Conservation (phyloP, 331 rosid genomes). For the Erythrophleum ivorense region DNA sequence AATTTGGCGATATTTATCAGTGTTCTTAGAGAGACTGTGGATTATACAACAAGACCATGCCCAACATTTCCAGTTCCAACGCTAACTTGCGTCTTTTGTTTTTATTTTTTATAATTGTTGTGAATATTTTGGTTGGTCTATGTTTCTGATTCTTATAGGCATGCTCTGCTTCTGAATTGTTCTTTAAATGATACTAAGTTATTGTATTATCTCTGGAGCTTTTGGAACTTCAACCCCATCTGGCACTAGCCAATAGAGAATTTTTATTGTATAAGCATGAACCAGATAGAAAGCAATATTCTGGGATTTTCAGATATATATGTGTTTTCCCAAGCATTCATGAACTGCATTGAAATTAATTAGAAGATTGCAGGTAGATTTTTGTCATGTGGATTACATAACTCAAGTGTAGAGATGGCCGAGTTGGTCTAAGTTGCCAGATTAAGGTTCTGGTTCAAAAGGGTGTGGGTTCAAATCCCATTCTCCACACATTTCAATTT, state of each 20-base stretch:
- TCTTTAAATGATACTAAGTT: constrained; percentile 23
- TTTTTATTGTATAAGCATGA: constrained; percentile 52
- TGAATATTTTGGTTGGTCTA: background rate
- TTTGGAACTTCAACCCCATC: constrained; percentile 58
- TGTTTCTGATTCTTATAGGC: background rate
- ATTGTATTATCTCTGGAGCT: constrained; percentile 38
- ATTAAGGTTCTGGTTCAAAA: too few species aligned
- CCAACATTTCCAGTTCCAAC: constrained; percentile 44
- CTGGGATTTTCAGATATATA: constrained; percentile 57
- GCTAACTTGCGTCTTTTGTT: constrained; percentile 10
- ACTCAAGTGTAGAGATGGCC: too few species aligned
- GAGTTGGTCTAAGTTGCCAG: too few species aligned
- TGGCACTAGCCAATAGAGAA: constrained; percentile 63
- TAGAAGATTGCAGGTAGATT: too few species aligned
- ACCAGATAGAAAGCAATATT: constrained; percentile 50
- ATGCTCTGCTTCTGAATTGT: constrained; percentile 1
- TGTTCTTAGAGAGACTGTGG: constrained; percentile 43
- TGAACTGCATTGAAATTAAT: background rate
- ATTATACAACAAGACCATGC: constrained; percentile 53
- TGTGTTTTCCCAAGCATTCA: background rate
- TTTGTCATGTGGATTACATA: too few species aligned
- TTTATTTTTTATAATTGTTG: too few species aligned
- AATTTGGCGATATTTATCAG: constrained; percentile 2
- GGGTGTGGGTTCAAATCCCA: too few species aligned
- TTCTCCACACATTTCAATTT: too few species aligned